Evolutionary conservation across 768 basidiomycete species (phyloP).

Genomic region (Naganishia antarctica): DNA sequence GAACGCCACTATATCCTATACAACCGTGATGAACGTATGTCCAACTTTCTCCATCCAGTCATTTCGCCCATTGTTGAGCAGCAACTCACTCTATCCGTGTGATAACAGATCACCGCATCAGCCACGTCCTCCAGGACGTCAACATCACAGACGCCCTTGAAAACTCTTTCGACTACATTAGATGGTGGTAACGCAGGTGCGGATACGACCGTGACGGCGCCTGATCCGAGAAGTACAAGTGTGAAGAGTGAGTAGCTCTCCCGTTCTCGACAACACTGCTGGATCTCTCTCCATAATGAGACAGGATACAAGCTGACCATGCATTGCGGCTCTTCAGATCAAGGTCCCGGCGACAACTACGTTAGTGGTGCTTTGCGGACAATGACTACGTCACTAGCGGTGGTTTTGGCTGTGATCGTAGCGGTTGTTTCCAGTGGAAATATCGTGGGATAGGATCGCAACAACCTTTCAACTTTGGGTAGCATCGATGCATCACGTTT

Average conservation of each 20-base stretch:
- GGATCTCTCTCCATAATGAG: too few species aligned
- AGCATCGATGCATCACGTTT: too few species aligned
- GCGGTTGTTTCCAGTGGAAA: background rate
- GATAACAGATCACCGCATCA: constrained; percentile 1
- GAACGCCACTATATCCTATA: constrained; percentile 24
- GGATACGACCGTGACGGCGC: constrained; percentile 25
- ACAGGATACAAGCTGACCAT: background rate
- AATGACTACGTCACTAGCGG: background rate
- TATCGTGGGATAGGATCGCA: background rate
- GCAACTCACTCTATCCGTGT: background rate
- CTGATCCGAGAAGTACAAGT: constrained; percentile 25
- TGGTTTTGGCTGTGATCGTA: background rate
- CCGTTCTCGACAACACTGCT: background rate
- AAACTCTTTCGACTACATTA: constrained; percentile 19
- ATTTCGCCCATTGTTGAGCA: background rate
- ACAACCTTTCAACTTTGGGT: too few species aligned
- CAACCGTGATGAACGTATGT: constrained; percentile 9
- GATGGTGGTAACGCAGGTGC: constrained; percentile 26
- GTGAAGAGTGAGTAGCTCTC: background rate
- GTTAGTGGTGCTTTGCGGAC: constrained; percentile 7
- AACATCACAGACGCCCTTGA: constrained; percentile 11
- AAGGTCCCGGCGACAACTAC: constrained; percentile 18
- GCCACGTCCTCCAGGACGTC: background rate
- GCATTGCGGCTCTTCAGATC: background rate
- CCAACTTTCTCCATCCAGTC: background rate